Conservation (phyloP, 495 filamentous ascomycete species). For the Xylaria nigripes region DNA sequence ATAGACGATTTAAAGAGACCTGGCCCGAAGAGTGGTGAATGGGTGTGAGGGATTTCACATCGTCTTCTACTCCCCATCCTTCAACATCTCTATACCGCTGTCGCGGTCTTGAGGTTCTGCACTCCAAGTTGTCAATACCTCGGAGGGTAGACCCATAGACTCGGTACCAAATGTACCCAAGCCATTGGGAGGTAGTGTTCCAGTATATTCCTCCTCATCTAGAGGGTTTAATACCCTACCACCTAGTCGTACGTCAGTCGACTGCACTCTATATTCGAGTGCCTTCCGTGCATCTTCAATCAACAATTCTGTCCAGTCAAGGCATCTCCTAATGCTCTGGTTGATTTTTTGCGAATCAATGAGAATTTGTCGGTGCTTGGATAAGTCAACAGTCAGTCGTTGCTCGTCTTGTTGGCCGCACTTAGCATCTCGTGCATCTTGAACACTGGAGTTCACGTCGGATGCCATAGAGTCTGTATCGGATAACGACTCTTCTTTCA, state of each 20-base stretch:
- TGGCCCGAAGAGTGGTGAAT: conserved; percentile 12
- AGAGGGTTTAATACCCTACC: conserved; percentile 69
- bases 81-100: conserved; percentile 42
- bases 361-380: conserved; percentile 80
- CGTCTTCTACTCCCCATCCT: conserved; percentile 26
- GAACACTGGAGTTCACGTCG: conserved; percentile 37
- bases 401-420: conserved; percentile 61
- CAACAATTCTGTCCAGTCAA: conserved; percentile 78
- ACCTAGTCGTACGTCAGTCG: conserved; percentile 70
- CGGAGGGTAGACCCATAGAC: conserved; percentile 5
- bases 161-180: conserved; percentile 15
- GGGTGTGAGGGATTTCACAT: neutral
- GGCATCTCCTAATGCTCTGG: conserved; percentile 79
- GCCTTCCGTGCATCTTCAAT: conserved; percentile 83
- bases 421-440: conserved; percentile 36
- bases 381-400: conserved; percentile 70
- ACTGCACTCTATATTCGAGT: conserved; percentile 66
- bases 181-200: conserved; percentile 15
- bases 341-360: conserved; percentile 89
- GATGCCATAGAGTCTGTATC: conserved; percentile 38
- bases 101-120: conserved; percentile 43
- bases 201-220: conserved; percentile 45
- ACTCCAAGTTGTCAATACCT: conserved; percentile 21
- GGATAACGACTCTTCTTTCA: conserved; percentile 24
- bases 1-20: conserved; percentile 16